Evolutionary conservation across 805 yeast genomes (phyloP), one percentile per base, ranked within the genome.

Genomic region (Phaffomyces thermotolerans): DNA sequence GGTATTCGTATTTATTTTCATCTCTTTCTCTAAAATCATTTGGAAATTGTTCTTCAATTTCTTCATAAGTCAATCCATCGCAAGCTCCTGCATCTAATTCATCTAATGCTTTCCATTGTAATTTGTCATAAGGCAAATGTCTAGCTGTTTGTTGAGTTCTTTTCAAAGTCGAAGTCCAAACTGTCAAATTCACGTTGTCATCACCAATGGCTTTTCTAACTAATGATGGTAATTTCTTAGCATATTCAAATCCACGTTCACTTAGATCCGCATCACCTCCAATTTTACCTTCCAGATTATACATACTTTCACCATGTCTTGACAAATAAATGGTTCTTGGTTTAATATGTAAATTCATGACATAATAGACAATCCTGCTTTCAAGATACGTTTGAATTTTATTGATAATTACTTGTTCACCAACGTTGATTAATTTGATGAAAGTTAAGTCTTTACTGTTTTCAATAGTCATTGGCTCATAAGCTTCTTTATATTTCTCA

Each of bases 81-180:
- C 98, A 91, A 22, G 87, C 90, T 10, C 99, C 99, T 0, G 97
- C 98, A 62, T 91, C 98, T 49, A 91, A 75, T 66, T 91, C 99
- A 62, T 91, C 98, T 53, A 91, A 69, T 1, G 98, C 98, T 64
- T 93, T 93, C 99, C 99, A 91, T 50, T 82, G 84, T 52, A 89
- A 71, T 60, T 89, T 82, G 47, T 82, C 79, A 63, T 84, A 87
- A 1, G 93, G 88, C 54, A 91, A 71, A 60, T 72, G 74, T 46
- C 84, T 78, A 1, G 96, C 91, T 1, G 98, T 91, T 62, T 91
- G 95, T 63, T 87, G 93, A 7, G 99, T 91, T 64, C 99, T 73
- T 50, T 73, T 79, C 52, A 91, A 72, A 0, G 97, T 91, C 3
- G 96, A 87, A 1, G 97, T 91, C 98, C 99, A 91, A 37, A 91